Base-by-base conservation (phyloP, 2,329 filamentous ascomycete species). In the Botrytis fabae region DNA sequence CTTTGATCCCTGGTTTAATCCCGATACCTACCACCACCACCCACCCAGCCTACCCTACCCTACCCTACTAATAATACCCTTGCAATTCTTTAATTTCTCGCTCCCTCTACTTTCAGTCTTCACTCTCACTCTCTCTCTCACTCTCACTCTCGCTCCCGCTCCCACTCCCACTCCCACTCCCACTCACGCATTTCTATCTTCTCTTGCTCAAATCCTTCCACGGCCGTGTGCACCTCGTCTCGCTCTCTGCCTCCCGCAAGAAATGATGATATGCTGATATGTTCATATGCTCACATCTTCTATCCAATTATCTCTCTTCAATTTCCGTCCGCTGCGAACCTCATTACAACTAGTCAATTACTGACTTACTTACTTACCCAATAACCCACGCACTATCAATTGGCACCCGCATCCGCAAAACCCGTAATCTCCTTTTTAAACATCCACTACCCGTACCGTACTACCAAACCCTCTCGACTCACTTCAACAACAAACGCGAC, bases 401-500 rank as follows among this genome's bases (percentile, higher is more conserved):
- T 68, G 64, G 46, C 28, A 54, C 64, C 64, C 46, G 35, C 46
- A 68, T 68, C 64, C 64, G 64, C 64, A 68, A 57, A 68, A 68
- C 25, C 46, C 64, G 64, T 40, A 57, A 64, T 64, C 44, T 64
- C 69, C 60, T 64, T 70, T 70, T 71, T 42, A 61, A 57, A 70
- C 54, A 59, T 20, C 62, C 48, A n/a, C 42, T 42, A 28, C 68
- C 51, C 44, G 25, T 48, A 38, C 40, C 44, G 25, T 60, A 38
- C 46, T n/a, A 28, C 25, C 48, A 68, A 32, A 59, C 28, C 70
- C 32, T 59, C 64, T n/a, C 48, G 66, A 48, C 64, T 42, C 35
- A 54, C 70, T 64, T 73, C 73, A 63, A 69, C 65, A 57, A 74
- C 70, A 69, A 75, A 70, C 59, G 66, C 75, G 76, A 78, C 76